Evolutionary conservation across 192 early-diverging fungal species (phyloP).

Genomic region (Backusella morwellensis): DNA sequence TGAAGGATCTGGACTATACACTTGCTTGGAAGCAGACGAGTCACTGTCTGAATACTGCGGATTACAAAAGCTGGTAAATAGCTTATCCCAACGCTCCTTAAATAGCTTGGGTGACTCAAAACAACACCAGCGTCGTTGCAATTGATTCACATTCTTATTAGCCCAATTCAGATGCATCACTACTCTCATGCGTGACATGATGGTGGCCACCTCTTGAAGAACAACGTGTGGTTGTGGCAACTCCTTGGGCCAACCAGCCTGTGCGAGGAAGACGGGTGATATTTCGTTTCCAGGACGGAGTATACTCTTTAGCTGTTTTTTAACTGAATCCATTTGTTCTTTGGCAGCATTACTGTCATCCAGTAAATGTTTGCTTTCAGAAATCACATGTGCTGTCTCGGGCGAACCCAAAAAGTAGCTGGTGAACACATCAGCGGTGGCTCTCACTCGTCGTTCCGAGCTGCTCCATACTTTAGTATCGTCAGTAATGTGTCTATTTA

Average conservation of each 20-base stretch:
- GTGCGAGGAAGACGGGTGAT: slow-evolving; percentile 17
- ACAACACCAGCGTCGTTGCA: slow-evolving; percentile 90
- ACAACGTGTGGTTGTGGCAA: slow-evolving; percentile 42
- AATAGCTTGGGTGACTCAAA: slow-evolving; percentile 82
- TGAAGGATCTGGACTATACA: slow-evolving; percentile 57
- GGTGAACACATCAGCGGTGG: slow-evolving; percentile 77
- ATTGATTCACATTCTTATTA: slow-evolving; percentile 45
- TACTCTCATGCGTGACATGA: slow-evolving; percentile 63
- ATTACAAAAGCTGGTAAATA: slow-evolving; percentile 83
- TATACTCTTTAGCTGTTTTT: slow-evolving; percentile 59
- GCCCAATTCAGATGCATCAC: slow-evolving; percentile 81
- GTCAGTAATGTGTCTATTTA: slow-evolving; percentile 83
- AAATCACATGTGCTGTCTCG: slow-evolving; percentile 59
- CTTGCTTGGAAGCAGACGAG: neutral
- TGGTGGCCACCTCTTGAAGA: slow-evolving; percentile 65
- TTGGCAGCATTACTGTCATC: slow-evolving; percentile 96
- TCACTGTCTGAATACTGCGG: slow-evolving; percentile 28
- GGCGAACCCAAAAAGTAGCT: slow-evolving; percentile 60
- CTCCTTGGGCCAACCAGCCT: slow-evolving; percentile 40
- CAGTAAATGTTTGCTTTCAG: slow-evolving; percentile 85
- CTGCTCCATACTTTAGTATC: slow-evolving; percentile 85
- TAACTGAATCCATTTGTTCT: slow-evolving; percentile 88
- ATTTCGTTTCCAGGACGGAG: slow-evolving; percentile 37
- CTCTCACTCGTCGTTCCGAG: slow-evolving; percentile 85
- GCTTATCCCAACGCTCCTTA: slow-evolving; percentile 95